These are phyloP conservation scores for Fusarium camptoceras DNA, from an alignment of 2,329 filamentous ascomycete species.

Conservation along the genomic window DNA sequence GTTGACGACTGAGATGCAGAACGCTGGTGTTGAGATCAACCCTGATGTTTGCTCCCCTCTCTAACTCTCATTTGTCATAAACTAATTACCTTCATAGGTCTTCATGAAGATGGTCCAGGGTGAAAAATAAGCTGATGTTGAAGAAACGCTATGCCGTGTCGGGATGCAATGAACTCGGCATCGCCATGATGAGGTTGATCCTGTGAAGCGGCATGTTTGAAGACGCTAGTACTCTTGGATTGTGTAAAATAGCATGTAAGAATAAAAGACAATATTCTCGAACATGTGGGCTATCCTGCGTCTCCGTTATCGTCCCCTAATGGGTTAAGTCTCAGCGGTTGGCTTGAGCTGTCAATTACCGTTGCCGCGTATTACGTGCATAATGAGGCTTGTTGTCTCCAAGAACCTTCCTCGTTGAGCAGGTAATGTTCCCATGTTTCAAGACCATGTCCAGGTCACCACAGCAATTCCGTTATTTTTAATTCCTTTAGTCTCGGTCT, in stretches of 20 bases:
- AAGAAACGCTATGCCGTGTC: no score
- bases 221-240: neutral
- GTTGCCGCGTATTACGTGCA: neutral
- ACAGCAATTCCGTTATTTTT: neutral
- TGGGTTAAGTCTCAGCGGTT: neutral
- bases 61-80: neutral
- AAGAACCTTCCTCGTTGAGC: neutral
- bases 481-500: neutral
- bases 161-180: accelerated
- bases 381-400: neutral
- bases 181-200: neutral
- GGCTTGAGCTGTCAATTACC: neutral
- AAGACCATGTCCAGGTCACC: accelerated
- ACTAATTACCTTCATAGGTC: constrained; percentile 14
- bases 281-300: neutral
- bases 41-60: constrained; percentile 21
- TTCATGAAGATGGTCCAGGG: constrained; percentile 37
- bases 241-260: neutral
- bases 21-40: constrained; percentile 38
- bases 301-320: neutral
- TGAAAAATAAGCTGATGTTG: neutral
- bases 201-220: neutral
- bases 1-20: constrained; percentile 39
- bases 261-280: neutral
- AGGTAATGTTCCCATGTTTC: neutral